Evolutionary conservation across 495 filamentous ascomycete genomes (phyloP), one percentile per base, ranked within the genome.

Genomic region (Podospora fimiseda): DNA sequence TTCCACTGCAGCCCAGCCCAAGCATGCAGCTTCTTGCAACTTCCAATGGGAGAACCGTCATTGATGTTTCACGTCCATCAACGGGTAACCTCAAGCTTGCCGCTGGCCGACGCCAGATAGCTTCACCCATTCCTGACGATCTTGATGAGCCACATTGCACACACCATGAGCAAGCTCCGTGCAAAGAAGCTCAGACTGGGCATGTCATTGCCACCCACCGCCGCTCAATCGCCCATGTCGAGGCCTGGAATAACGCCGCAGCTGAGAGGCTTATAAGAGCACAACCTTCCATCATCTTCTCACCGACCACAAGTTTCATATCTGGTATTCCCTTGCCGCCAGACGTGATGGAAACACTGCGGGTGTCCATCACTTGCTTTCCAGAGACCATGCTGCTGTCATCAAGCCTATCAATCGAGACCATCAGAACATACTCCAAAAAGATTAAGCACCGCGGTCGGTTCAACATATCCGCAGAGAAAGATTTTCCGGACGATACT

Each of bases 301-400:
- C 37, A 16, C 37, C 27, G n/a, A 14, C 16, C 40, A 27, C 27
- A 18, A 37, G 24, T 9, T 22, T 36, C 41, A 19, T 42, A 11
- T 45, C 54, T 2, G 68, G 62, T 0, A 51, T 75, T 21, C 71
- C 69, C 2, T 64, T 74, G 1, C 71, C 73, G 0, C 62, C 66
- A 2, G 64, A 74, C 6, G 62, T 75, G 2, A 44, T 75, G 13
- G 70, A 75, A 19, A 71, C 64, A 1, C 64, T 75, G 15, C 59
- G 67, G 38, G 60, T 74, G 2, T 69, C 64, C 1, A 63, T 72
- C 11, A 48, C 67, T 8, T 72, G 69, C 48, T 75, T 75, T 38
- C 73, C 73, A 3, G 73, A 75, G 20, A 72, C 72, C 8, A 74
- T 75, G 70, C 66, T 77, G 9, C 60, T 68, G 30, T 68, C 71